Evolutionary conservation across 805 yeast species (phyloP).

Genomic region (Saccharomyces eubayanus): DNA sequence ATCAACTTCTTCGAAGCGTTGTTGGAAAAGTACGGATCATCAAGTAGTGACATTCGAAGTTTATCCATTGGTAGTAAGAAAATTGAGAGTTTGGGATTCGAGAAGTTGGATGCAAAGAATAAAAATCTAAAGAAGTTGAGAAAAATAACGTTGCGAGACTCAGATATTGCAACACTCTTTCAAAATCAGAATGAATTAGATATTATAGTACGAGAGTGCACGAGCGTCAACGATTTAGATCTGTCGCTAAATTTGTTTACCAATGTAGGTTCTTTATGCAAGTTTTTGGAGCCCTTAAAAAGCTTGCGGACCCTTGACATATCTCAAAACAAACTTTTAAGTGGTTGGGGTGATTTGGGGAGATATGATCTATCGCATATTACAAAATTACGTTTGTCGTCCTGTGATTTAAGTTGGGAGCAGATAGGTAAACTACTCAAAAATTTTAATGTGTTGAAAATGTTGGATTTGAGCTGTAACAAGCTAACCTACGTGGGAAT

Average conservation of each 20-base stretch:
- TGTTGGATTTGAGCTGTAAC: slow-evolving; percentile 9
- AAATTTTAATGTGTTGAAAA: slow-evolving; percentile 34
- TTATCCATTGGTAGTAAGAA: slow-evolving; percentile 47
- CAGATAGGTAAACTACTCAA: slow-evolving; percentile 6
- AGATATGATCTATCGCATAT: slow-evolving; percentile 1
- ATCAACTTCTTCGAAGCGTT: slow-evolving; percentile 42
- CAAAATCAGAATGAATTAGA: background rate
- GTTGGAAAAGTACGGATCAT: slow-evolving; percentile 38
- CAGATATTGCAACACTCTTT: background rate
- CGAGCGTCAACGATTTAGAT: slow-evolving; percentile 38
- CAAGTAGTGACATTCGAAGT: slow-evolving; percentile 25
- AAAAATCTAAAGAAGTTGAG: slow-evolving; percentile 38
- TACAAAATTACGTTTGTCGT: slow-evolving; percentile 19
- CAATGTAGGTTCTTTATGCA: slow-evolving; percentile 33
- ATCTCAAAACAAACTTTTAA: slow-evolving; percentile 44
- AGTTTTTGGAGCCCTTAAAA: slow-evolving; percentile 33
- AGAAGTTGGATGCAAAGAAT: slow-evolving; percentile 42
- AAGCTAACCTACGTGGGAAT: slow-evolving; percentile 1
- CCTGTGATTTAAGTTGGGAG: slow-evolving; percentile 10
- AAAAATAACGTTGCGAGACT: slow-evolving; percentile 38
- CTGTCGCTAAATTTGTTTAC: slow-evolving; percentile 51
- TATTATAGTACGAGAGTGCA: slow-evolving; percentile 5
- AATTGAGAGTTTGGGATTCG: slow-evolving; percentile 61
- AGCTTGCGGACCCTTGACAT: slow-evolving; percentile 38
- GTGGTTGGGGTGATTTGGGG: slow-evolving; percentile 1